Evolutionary conservation across 2,329 filamentous ascomycete species (phyloP).

Genomic region (Cladosporium sphaerospermum): DNA sequence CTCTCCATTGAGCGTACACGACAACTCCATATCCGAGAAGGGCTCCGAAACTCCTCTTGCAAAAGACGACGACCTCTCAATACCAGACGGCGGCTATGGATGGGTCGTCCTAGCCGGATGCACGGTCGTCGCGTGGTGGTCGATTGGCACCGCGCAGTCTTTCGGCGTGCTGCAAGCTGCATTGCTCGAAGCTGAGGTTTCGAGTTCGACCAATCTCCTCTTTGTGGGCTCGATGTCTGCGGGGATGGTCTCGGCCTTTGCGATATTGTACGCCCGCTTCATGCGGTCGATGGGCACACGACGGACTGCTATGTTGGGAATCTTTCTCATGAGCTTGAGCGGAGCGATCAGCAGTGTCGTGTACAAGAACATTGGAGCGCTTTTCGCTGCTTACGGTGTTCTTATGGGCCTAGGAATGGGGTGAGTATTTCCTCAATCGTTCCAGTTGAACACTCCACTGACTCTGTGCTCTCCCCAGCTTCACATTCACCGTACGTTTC

Average conservation of each 20-base stretch:
- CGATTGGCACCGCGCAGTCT: constrained; percentile 50
- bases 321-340: constrained; percentile 46
- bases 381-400: constrained; percentile 47
- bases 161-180: constrained; percentile 58
- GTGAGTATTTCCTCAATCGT: background rate
- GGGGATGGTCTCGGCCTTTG: constrained; percentile 47
- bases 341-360: constrained; percentile 45
- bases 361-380: constrained; percentile 38
- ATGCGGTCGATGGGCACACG: constrained; percentile 47
- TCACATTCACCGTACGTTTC: constrained; percentile 10
- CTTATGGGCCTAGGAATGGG: constrained; percentile 39
- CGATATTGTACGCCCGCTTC: constrained; percentile 47
- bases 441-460: too few species aligned
- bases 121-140: constrained; percentile 19
- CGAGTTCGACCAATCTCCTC: constrained; percentile 47
- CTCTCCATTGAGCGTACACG: background rate
- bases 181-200: constrained; percentile 45
- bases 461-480: background rate
- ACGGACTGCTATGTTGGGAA: constrained; percentile 42
- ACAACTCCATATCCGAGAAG: constrained; percentile 1
- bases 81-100: constrained; percentile 5
- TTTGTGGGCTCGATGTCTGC: constrained; percentile 53
- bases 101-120: constrained; percentile 9
- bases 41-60: background rate
- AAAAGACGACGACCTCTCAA: constrained; percentile 1